Base-by-base conservation (phyloP, 495 filamentous ascomycete species). In the Thermochaetoides thermophila region DNA sequence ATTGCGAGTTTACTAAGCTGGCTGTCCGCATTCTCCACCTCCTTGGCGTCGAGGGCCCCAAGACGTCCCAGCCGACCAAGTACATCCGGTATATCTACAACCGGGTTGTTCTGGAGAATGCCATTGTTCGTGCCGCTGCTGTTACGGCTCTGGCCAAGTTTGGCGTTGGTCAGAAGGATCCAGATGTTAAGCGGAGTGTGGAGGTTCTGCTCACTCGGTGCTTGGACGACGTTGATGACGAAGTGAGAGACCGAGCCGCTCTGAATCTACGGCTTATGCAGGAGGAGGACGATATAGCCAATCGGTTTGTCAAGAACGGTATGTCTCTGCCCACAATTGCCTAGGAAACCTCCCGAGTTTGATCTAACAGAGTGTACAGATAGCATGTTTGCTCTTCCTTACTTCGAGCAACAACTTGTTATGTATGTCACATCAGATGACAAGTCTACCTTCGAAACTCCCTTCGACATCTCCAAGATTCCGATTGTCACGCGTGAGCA, bases 71-170 rank as follows among this genome's bases (percentile, higher is more conserved):
- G 43, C 91, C 89, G 3, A 96, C 86, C 34, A 96, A 96, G 66
- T 99, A 94, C 45, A 91, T 99, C 49, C 81, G 89, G 9, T 99
- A 99, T 57, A 96, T 99, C 45, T 99, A 99, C 59, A 99, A 99
- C 63, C 77, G 89, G 21, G 89, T 99, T 13, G 91, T 96, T 16
- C 61, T 99, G 17, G 89, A 99, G 62, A 99, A 96, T 52, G 83
- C 89, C 16, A 81, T 93, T 39, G 85, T 99, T 25, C 76, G 89
- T 39, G 89, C 89, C 23, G 91, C 89, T 13, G 91, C 89, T 17
- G 89, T 95, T 25, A 95, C 89, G 12, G 89, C 89, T 6, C 51
- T 99, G 36, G 84, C 87, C 39, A 99, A 96, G 56, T 96, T 96
- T 53, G 91, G 89, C 44, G 85, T 96, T 33, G 85, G 84, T 25